Base-by-base conservation (phyloP, 495 filamentous ascomycete genomes). In the Physcia stellaris region DNA sequence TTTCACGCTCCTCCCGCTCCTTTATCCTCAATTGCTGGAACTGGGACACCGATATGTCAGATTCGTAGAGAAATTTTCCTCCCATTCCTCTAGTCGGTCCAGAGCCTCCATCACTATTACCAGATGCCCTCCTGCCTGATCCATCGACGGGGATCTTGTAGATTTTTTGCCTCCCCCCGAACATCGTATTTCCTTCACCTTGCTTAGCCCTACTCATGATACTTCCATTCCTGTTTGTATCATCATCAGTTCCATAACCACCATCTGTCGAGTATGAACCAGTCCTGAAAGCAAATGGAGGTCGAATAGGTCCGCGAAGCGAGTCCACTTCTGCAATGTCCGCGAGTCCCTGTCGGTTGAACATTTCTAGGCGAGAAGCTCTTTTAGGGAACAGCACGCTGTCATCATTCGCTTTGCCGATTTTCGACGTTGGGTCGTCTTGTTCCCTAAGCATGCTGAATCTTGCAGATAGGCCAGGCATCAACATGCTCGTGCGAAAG, bases 371-470 rank as follows among this genome's bases (percentile, higher is more conserved):
- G 39, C 77, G 67, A 6, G 84, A 88, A 35, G 77, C 76, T 17
- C 84, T 72, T 49, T 82, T 86, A 4, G 86, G 83, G 42, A 78
- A 82, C 7, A 95, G 56, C 17, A 95, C 86, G 43, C 85, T 93
- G 51, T 95, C 86, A 45, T 95, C 87, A 54, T 82, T 92, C 16
- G 87, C 86, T 57, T 94, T 94, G 29, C 87, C 90, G 22, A 94
- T 67, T 53, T 80, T 80, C 0, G 83, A 85, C 34, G 63, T 75
- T 3, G 86, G 86, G 49, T 95, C 86, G 50, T 94, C 86, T 53
- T 94, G 87, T 55, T 94, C 86, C 49, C 84, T 63, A 13, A 99
- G 58, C 82, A 99, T 96, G 45, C 88, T 95, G 56, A 99, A 99
- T 2, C 90, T 74, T 13, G 90, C 84, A 0, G 88, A 94, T 3